Base-by-base conservation (phyloP, 495 filamentous ascomycete species). In the Darksidea phi region DNA sequence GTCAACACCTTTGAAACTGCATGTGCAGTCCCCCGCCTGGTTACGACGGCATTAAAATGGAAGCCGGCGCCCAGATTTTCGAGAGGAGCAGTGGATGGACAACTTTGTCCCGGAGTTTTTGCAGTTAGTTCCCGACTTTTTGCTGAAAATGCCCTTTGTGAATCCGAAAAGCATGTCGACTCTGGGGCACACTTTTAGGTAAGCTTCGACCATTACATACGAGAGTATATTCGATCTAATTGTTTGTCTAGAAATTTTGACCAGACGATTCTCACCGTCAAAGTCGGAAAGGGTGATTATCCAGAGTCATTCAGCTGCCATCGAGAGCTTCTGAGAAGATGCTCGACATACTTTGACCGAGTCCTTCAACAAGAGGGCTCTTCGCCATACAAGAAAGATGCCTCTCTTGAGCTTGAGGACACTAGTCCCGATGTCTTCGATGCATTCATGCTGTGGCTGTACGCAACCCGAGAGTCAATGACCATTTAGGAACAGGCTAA, bases 361-460 rank as follows among this genome's bases (percentile, higher is more conserved):
- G 48, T 47, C 45, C 54, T 62, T 11, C 45, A 55, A 28, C 20
- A 47, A 15, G 23, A 62, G 24, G 37, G 51, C 45, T 37, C 59
- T 7, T 62, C 59, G 17, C 59, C 59, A 13, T 62, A 62, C 52
- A 55, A 62, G 28, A 56, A 43, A 21, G 59, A 48, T 48, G 36
- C 52, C 15, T 26, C 18, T 12, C 51, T 62, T 18, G 59, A 62
- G 46, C 52, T 62, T 23, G 59, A 50, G 25, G 59, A 62, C 28
- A 51, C 52, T 23, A 41, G 48, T 41, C 59, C 59, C 17, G 59
- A 62, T 28, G 59, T 62, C 36, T 62, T 62, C 34, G 59, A 62
- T 56, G 59, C 59, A 12, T 62, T 62, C 52, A 62, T 62, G 59
- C 26, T 62, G 25, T 62, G 59, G 59, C 52, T 62, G 28, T 32